A percentile compares a stretch with the other conserved stretches of the same genome.
Evolutionary conservation across 75 land plant species (phyloP).

Genomic region (Adiantum capillusveneris): DNA sequence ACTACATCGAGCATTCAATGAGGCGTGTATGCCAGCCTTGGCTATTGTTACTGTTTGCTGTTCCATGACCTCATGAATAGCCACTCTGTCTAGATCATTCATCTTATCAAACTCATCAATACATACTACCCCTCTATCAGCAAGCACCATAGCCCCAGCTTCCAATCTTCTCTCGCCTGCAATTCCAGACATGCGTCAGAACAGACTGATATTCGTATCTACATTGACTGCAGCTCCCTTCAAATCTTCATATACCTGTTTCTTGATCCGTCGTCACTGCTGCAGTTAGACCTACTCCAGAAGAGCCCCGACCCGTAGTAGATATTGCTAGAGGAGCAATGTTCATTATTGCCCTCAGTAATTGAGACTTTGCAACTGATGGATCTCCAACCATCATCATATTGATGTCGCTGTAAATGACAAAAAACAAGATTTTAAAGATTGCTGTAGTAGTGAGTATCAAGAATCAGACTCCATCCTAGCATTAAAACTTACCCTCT

Average conservation of each 20-base stretch:
- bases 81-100: constrained; percentile 97
- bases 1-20: constrained; percentile 98
- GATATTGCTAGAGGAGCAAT: constrained; percentile 98
- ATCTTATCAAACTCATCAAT: constrained; percentile 99
- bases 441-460: no score
- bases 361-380: constrained; percentile 96
- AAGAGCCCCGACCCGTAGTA: constrained; percentile 97
- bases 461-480: no score
- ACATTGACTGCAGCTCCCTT: not conserved
- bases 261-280: constrained; percentile 98
- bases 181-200: not conserved
- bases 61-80: constrained; percentile 99
- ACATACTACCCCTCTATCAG: constrained; percentile 95
- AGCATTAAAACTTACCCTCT: constrained; percentile 77
- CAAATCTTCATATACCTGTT: constrained; percentile 58
- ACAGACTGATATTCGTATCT: not conserved
- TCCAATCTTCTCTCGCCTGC: constrained; percentile 95
- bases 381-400: constrained; percentile 99
- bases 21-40: constrained; percentile 99
- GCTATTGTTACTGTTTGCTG: constrained; percentile 99
- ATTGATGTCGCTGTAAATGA: constrained; percentile 69
- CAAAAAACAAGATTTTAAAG: not conserved
- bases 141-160: constrained; percentile 99
- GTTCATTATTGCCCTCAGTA: constrained; percentile 93
- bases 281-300: constrained; percentile 98